Base-by-base conservation (phyloP, 2,329 filamentous ascomycete genomes). In the Sarocladium strictum region DNA sequence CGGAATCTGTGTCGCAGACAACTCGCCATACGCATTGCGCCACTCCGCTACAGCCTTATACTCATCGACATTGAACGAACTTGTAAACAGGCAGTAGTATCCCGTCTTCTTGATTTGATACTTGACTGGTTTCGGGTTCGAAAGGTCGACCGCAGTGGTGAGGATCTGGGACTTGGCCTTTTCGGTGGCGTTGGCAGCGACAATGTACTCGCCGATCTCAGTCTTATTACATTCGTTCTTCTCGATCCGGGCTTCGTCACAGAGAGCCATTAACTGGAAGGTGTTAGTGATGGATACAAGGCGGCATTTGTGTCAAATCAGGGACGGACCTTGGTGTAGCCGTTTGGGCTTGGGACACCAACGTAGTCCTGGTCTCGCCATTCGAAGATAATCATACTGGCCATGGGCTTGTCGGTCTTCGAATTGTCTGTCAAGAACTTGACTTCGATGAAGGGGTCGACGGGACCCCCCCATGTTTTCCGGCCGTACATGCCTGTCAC, bases 11-110 rank as follows among this genome's bases (percentile, higher is more conserved):
- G 91, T 91, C 7, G 91, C 94, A 4, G 92, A 89, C 55, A 99
- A 85, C 75, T 99, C 93, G 67, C 94, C 94, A 67, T 95, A 99
- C 2, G 94, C 89, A 70, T 99, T 97, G 58, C 92, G 85, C 70
- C 97, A 99, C 64, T 94, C 92, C 41, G 94, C 86, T 14, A 94
- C 81, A 7, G 87, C 92, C 47, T 78, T 81, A 67, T 95, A 99
- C 43, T 89, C 78, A 19, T 80, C 76, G 0, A 79, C 76, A 24
- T 79, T 83, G 67, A 84, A 93, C 21, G 80, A 80, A 59, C 84
- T 85, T 1, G 90, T 94, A 53, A 89, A 84, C 56, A 99, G 86
- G 65, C 94, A 99, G 71, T 96, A 99, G 72, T 97, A 99, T 26
- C 94, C 94, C 0, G 94, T 99, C 70, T 90, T 90, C 65, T 86